Conservation (phyloP, 345 rosid genomes). For the Moricandia arvensis region DNA sequence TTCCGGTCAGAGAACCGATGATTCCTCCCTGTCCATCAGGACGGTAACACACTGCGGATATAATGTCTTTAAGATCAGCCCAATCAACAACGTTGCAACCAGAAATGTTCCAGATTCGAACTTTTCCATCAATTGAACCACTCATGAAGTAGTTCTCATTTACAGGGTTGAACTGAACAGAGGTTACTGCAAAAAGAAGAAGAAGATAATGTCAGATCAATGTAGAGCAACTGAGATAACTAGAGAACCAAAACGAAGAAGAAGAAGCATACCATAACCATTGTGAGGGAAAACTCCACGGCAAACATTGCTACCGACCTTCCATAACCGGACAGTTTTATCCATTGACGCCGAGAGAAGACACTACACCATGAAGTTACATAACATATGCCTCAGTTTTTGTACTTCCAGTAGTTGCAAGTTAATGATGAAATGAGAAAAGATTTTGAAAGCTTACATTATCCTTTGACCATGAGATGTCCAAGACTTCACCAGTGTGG, state of each 20-base stretch:
- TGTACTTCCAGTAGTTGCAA: constrained; percentile 6
- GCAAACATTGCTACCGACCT: constrained; percentile 55
- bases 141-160: constrained; percentile 72
- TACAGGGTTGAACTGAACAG: constrained; percentile 78
- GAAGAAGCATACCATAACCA: constrained; percentile 58
- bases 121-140: constrained; percentile 83
- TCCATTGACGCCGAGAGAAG: constrained; percentile 80
- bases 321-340: constrained; percentile 78
- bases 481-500: constrained; percentile 67
- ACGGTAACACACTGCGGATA: constrained; percentile 82
- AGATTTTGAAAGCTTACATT: constrained; percentile 51
- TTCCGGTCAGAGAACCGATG: constrained; percentile 55
- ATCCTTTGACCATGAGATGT: constrained; percentile 73
- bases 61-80: constrained; percentile 67
- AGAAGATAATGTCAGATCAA: constrained; percentile 15
- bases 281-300: constrained; percentile 64
- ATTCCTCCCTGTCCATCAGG: constrained; percentile 75
- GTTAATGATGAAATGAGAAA: neutral
- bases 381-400: constrained; percentile 10
- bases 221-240: constrained; percentile 2
- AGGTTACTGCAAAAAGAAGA: constrained; percentile 59
- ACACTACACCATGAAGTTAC: constrained; percentile 48
- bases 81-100: constrained; percentile 76
- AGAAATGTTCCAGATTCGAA: constrained; percentile 72
- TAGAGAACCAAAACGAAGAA: constrained; percentile 11